These are phyloP conservation scores for Aspergillus flavus DNA, from an alignment of 2,329 filamentous ascomycete species.

Conservation along the genomic window DNA sequence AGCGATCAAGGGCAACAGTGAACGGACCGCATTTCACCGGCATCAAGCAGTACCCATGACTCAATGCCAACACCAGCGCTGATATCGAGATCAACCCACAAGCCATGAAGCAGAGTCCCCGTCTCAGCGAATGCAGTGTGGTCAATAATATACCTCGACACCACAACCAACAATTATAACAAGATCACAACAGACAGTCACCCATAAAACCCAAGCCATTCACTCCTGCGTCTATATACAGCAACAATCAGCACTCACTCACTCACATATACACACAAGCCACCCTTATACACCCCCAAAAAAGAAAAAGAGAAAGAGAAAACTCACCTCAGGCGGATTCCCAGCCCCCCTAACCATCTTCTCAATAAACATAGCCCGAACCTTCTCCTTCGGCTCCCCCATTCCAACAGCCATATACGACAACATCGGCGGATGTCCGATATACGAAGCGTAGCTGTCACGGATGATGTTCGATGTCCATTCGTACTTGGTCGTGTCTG, in stretches of 20 bases:
- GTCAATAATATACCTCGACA: no score
- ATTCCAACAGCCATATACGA: conserved; percentile 88
- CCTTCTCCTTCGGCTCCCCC: conserved; percentile 80
- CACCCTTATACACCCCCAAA: no score
- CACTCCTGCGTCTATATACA: conserved; percentile 15
- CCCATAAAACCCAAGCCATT: neutral
- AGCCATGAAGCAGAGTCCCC: no score
- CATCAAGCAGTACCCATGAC: neutral
- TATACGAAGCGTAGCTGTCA: conserved; percentile 85
- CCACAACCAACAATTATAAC: neutral
- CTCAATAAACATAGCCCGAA: conserved; percentile 78
- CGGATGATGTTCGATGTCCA: conserved; percentile 95
- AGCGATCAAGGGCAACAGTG: neutral
- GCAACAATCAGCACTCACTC: neutral
- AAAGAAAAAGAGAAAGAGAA: neutral
- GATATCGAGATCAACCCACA: neutral
- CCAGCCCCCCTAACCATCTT: conserved; percentile 68
- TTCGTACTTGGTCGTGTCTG: conserved; percentile 96
- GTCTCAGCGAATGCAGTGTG: no score
- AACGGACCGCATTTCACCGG: neutral
- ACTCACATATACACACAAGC: neutral
- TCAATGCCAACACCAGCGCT: neutral
- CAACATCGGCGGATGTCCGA: conserved; percentile 85
- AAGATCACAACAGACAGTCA: neutral
- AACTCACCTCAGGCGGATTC: conserved; percentile 62